Evolutionary conservation across 164 flowering plant species (phyloP).

Genomic region (Nymphaea colorata): DNA sequence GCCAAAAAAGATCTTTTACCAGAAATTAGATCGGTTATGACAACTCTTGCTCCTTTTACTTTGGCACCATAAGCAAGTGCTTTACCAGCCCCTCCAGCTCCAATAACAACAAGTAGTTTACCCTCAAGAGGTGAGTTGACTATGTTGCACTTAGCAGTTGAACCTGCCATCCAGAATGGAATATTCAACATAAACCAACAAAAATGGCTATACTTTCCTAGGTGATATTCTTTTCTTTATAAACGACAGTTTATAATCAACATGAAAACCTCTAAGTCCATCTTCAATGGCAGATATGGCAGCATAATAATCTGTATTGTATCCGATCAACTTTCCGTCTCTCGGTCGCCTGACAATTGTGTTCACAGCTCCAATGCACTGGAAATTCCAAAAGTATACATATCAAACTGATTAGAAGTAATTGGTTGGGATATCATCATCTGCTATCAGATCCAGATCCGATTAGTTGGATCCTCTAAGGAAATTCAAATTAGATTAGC

Average conservation of each 20-base stretch:
- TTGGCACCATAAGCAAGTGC: constrained; percentile 99
- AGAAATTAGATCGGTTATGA: constrained; percentile 80
- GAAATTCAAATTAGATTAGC: no score
- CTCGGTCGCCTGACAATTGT: constrained; percentile 52
- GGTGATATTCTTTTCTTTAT: no score
- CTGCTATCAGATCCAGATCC: no score
- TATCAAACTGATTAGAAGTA: not conserved
- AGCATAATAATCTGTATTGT: constrained; percentile 79
- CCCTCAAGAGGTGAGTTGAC: constrained; percentile 20
- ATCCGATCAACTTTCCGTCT: constrained; percentile 76
- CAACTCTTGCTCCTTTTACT: constrained; percentile 80
- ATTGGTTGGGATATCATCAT: no score
- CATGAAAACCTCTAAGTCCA: constrained; percentile 59
- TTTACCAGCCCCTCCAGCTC: constrained; percentile 99
- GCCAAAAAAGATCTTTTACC: constrained; percentile 23
- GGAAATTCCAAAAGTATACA: not conserved
- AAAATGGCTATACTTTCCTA: no score
- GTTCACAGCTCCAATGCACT: constrained; percentile 61
- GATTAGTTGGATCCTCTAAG: no score
- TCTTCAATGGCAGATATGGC: constrained; percentile 87
- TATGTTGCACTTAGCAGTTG: not conserved
- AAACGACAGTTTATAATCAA: not conserved
- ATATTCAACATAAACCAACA: no score
- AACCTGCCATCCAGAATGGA: not conserved
- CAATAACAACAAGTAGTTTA: constrained; percentile 77